Evolutionary conservation across 83 land plant genomes (phyloP).

Genomic region (Thuja plicata): DNA sequence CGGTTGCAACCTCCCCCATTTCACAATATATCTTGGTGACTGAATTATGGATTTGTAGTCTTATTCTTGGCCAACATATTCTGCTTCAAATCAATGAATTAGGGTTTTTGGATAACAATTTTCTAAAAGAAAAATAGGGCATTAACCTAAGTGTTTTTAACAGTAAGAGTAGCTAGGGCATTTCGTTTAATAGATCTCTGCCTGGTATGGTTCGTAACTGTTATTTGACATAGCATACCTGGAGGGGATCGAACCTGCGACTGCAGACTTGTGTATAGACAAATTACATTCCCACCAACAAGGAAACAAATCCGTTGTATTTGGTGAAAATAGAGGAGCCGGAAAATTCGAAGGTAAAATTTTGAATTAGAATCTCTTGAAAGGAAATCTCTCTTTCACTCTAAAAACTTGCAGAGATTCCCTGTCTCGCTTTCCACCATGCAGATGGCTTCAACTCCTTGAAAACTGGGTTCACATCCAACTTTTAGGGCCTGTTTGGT

Average conservation of each 20-base stretch:
- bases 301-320: not conserved
- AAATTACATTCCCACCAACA: not conserved
- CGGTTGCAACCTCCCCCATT: constrained; percentile 38
- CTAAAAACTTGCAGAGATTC: too few species aligned
- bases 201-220: not conserved
- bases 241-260: not conserved
- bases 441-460: too few species aligned
- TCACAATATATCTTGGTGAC: not conserved
- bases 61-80: not conserved
- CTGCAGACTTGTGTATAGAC: not conserved
- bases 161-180: not conserved
- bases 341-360: not conserved
- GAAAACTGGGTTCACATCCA: too few species aligned
- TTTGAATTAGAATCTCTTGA: not conserved
- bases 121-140: too few species aligned
- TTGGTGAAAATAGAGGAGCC: not conserved
- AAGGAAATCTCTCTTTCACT: too few species aligned
- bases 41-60: not conserved
- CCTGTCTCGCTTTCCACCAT: too few species aligned
- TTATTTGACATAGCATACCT: not conserved
- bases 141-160: not conserved
- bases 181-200: not conserved
- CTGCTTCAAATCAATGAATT: not conserved
- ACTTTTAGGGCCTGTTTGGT: too few species aligned
- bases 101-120: not conserved